phyloP scores from a whole-genome alignment of 73 alveolate species.

The Blepharisma japonicum region DNA sequence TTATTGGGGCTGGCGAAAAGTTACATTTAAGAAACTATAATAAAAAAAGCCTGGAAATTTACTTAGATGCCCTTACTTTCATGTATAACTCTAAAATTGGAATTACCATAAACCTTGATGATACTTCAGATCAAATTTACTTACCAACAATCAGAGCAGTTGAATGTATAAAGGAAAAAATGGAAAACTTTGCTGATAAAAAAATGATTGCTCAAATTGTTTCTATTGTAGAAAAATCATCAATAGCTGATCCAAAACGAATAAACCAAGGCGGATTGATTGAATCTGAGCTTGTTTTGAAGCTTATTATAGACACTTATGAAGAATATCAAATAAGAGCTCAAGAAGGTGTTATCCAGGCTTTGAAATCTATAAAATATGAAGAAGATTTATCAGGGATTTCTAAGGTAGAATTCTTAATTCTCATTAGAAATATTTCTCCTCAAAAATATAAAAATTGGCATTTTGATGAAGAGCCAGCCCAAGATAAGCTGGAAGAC shows the following conservation, averaged over 20 bases:
- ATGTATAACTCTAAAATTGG: slow-evolving; percentile 19
- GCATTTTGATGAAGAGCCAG: too few relatives aligned
- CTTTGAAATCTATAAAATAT: not conserved
- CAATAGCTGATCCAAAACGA: slow-evolving; percentile 17
- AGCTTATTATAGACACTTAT: slow-evolving; percentile 7
- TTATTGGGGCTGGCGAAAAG: not conserved
- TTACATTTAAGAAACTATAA: not conserved
- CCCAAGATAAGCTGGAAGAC: too few relatives aligned
- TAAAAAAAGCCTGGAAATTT: not conserved
- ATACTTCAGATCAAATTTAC: slow-evolving; percentile 3
- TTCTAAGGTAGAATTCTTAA: too few relatives aligned
- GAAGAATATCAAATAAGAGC: slow-evolving; percentile 1
- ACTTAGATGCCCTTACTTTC: not conserved
- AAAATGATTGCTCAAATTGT: not conserved
- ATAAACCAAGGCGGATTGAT: not conserved
- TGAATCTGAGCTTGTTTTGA: slow-evolving; percentile 1
- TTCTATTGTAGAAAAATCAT: not conserved
- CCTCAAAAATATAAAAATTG: too few relatives aligned
- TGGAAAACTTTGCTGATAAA: not conserved
- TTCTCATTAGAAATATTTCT: too few relatives aligned
- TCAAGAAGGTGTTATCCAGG: not conserved
- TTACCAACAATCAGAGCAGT: slow-evolving; percentile 19
- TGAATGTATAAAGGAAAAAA: slow-evolving; percentile 21
- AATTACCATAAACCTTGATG: slow-evolving; percentile 8
- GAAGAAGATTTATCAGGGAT: too few relatives aligned